Evolutionary conservation across 1,139 yeast species (phyloP), one percentile per base, ranked within the genome.

Genomic region (Zygoascus meyerae): DNA sequence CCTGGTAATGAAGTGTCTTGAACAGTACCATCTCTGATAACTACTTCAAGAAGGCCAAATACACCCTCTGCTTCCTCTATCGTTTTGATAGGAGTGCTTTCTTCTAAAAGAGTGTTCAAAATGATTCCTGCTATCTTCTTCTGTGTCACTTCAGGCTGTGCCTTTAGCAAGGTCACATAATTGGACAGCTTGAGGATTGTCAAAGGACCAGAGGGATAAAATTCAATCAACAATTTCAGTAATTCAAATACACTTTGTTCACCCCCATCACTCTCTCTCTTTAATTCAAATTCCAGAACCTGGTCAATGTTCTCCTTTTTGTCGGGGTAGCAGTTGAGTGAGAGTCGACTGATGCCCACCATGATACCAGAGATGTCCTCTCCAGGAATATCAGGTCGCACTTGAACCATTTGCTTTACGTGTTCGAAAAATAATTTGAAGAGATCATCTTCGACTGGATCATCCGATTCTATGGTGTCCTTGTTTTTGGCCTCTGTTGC

Each of bases 371-470:
- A 75, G 49, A 79, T 79, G 53, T 86, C 94, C 40, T 77, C 79
- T 17, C 78, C 61, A 0, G 89, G 70, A 26, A 89, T 65, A 45
- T 82, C 84, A 0, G 86, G 83, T 49, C 83, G 79, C 7, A 72
- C 65, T 45, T 77, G 71, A 48, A 73, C 71, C 28, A 86, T 63
- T 41, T 73, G 73, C 33, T 71, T 65, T 50, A 85, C 75, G 58
- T 84, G 86, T 8, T 67, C 64, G 82, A 92, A 82, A 61, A 87
- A 84, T 16, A 70, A 72, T 34, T 72, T 73, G 59, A 86, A 82
- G 38, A 83, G 64, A 48, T 70, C 63, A 11, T 28, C 45, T 7
- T 37, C 50, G 5, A 43, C 48, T 8, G 43, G 34, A 21, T 30
- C 41, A n/a, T 37, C 51, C 11, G 50, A 43, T 14, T 44, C 28